These are phyloP conservation scores for Wickerhamomyces tratensis DNA, from an alignment of 805 yeast genomes.

Conservation along the genomic window DNA sequence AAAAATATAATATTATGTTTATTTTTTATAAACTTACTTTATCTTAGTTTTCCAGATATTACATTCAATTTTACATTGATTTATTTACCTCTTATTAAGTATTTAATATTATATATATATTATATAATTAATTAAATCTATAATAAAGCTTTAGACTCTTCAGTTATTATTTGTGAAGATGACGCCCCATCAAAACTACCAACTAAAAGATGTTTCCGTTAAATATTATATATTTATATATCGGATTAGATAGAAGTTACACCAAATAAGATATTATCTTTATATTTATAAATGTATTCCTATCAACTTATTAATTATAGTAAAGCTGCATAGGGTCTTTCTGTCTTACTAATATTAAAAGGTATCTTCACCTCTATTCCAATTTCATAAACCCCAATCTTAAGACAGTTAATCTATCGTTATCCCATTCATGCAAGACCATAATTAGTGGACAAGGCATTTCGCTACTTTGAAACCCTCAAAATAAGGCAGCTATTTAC, in stretches of 20 bases:
- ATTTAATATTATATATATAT: no score
- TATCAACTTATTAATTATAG: slow-evolving; percentile 2
- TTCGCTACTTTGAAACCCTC: slow-evolving; percentile 17
- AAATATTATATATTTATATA: background rate
- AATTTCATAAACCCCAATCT: slow-evolving; percentile 5
- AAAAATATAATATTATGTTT: no score
- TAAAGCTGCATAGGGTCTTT: slow-evolving; percentile 8
- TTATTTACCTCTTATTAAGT: no score
- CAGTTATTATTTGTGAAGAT: slow-evolving; percentile 15
- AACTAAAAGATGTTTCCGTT: slow-evolving; percentile 10
- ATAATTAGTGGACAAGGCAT: slow-evolving; percentile 14
- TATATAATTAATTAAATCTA: no score
- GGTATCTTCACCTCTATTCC: slow-evolving; percentile 8
- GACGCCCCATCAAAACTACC: slow-evolving; percentile 18
- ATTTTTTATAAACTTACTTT: no score
- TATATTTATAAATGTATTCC: no score
- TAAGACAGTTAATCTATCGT: slow-evolving; percentile 11
- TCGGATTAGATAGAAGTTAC: no score
- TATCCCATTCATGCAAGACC: slow-evolving; percentile 13
- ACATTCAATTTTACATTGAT: no score
- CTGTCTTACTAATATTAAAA: slow-evolving; percentile 8
- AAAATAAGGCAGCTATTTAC: slow-evolving; percentile 15
- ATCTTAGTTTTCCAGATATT: no score
- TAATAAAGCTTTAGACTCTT: slow-evolving; percentile 8
- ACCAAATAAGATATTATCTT: no score